Evolutionary conservation across 192 early-diverging fungal species (phyloP), one percentile per base, ranked within the genome.

Genomic region (Entomortierella lignicola): DNA sequence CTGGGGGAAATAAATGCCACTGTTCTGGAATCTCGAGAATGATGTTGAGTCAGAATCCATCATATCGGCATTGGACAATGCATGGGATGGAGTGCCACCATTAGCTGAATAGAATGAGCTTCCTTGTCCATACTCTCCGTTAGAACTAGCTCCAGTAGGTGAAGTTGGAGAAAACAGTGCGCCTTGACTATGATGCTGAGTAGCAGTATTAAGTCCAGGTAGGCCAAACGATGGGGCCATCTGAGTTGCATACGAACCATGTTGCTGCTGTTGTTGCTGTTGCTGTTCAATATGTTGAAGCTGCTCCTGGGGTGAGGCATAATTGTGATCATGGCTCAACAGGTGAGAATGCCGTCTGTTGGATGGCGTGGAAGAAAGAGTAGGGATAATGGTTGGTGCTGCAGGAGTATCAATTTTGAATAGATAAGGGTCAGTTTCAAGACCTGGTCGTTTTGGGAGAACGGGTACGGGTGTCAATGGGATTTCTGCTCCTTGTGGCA

Each of bases 221-320:
- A 77, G 61, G 15, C 37, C 54, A 51, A 77, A 77, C 0, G 65
- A 67, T 0, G 73, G 53, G 11, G 66, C 44, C 66, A 77, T 68
- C 0, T 60, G 60, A 2, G 59, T 61, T 0, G 57, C 58, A 63
- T 77, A 77, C 3, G 65, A 29, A 1, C 71, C 71, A 26, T 68
- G 66, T 37, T 63, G 60, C 37, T 64, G 63, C 13, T 68, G 65
- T 41, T 68, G 73, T 29, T 68, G 73, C 29, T 68, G 73, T 29
- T 68, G 73, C n/a, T 77, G 66, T 41, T 68, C 73, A 29, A 77
- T 63, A 31, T 68, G 73, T 30, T 77, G 73, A 4, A 77, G 61
- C 20, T 68, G 73, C 25, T 77, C 73, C 55, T 77, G 73, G 21
- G 73, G 59, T 17, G 72, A 69, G 21, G 60, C 50, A 23, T 77